phyloP scores from a whole-genome alignment of 2,329 filamentous ascomycete genomes.

The Epichloe coenophiala region DNA sequence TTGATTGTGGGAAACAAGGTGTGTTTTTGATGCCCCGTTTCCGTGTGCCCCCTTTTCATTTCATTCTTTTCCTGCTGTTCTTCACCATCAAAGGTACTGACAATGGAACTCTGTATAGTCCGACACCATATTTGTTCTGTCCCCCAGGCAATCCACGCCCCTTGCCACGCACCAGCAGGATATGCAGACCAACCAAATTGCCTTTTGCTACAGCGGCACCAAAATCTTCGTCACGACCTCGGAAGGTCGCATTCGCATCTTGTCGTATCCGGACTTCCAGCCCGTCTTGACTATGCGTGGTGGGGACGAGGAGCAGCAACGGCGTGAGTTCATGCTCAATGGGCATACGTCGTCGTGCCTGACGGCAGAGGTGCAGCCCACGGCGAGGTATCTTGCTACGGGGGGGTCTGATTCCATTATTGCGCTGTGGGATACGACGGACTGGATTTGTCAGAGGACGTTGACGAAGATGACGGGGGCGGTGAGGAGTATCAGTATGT shows the following conservation, averaged over 20 bases:
- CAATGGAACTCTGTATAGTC: conserved; percentile 26
- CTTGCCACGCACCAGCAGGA: conserved; percentile 46
- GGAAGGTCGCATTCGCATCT: conserved; percentile 56
- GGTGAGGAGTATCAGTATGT: conserved; percentile 52
- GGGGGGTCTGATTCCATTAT: conserved; percentile 66
- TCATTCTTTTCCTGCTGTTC: background rate
- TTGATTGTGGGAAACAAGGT: conserved; percentile 65
- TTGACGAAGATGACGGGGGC: conserved; percentile 56
- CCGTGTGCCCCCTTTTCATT: background rate
- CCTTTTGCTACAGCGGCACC: conserved; percentile 60
- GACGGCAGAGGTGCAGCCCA: conserved; percentile 55
- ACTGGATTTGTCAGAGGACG: conserved; percentile 64
- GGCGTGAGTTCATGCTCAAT: conserved; percentile 45
- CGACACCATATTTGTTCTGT: conserved; percentile 49
- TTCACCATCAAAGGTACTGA: background rate
- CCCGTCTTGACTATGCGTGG: conserved; percentile 38
- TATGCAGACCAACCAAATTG: conserved; percentile 56
- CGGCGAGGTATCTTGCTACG: conserved; percentile 57
- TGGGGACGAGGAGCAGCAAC: conserved; percentile 21
- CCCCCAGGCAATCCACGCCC: conserved; percentile 41
- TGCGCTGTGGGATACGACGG: conserved; percentile 62
- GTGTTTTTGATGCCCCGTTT: conserved; percentile 11
- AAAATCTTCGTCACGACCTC: conserved; percentile 59
- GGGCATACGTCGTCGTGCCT: conserved; percentile 64
- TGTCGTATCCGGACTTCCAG: conserved; percentile 52